A percentile compares a stretch with the other conserved stretches of the same genome.
phyloP scores from a whole-genome alignment of 2,329 filamentous ascomycete genomes.

The Xylaria sp. region DNA sequence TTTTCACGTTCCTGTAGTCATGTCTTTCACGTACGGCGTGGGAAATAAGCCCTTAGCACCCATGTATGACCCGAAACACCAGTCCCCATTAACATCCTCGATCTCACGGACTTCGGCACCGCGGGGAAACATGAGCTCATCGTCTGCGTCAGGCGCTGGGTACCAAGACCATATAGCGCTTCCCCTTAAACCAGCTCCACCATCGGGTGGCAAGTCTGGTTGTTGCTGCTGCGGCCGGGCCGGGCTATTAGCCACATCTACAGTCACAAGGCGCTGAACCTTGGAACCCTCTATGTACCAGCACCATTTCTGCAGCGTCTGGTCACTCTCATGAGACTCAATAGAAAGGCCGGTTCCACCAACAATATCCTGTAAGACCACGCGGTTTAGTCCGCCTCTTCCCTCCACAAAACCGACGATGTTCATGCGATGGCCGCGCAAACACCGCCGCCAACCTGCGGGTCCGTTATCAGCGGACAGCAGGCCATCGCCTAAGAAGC shows the following conservation, averaged over 20 bases:
- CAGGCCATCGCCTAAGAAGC: conserved; percentile 69
- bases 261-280: conserved; percentile 61
- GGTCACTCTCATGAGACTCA: conserved; percentile 59
- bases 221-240: conserved; percentile 43
- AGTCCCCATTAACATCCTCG: conserved; percentile 90
- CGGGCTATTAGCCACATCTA: conserved; percentile 61
- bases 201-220: conserved; percentile 75
- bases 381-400: conserved; percentile 72
- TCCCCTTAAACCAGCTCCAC: conserved; percentile 73
- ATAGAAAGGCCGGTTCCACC: conserved; percentile 78
- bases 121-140: conserved; percentile 86
- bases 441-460: conserved; percentile 85
- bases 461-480: conserved; percentile 81
- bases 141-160: conserved; percentile 69
- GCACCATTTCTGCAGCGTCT: conserved; percentile 61
- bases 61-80: conserved; percentile 89
- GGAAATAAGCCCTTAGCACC: conserved; percentile 84
- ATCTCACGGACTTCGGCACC: conserved; percentile 85
- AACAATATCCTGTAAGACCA: conserved; percentile 77
- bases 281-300: conserved; percentile 59
- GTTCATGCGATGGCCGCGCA: conserved; percentile 84
- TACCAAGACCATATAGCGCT: conserved; percentile 82
- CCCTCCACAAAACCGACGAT: conserved; percentile 79
- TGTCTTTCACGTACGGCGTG: conserved; percentile 74
- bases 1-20: conserved; percentile 43